Percentiles rank a stretch among this genome's conserved stretches.
Evolutionary conservation across 1,284 basidiomycete species (phyloP).

Genomic region (Leccinum subrobustum): DNA sequence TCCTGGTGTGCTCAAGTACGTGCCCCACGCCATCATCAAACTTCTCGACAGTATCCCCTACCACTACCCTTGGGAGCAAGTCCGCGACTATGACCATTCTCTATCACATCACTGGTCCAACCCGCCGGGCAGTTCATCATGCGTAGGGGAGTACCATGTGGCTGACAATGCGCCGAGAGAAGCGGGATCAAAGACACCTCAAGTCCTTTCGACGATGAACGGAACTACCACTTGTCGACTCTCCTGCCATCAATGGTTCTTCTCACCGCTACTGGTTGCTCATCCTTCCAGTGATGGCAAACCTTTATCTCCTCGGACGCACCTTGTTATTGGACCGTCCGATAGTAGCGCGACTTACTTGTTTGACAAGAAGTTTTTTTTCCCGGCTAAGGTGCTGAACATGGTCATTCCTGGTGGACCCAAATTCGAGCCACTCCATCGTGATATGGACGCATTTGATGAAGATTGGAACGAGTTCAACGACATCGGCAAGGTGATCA

Average conservation of each 20-base stretch:
- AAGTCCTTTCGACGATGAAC: slow-evolving; percentile 98
- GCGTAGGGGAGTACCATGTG: slow-evolving; percentile 99
- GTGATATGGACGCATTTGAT: slow-evolving; percentile 96
- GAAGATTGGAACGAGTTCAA: slow-evolving; percentile 99
- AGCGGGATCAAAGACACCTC: slow-evolving; percentile 98
- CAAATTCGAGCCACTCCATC: slow-evolving; percentile 93
- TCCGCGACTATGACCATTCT: slow-evolving; percentile 82
- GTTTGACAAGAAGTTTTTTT: slow-evolving; percentile 98
- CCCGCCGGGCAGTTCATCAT: slow-evolving; percentile 80
- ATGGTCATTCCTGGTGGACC: slow-evolving; percentile 99
- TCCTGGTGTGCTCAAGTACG: slow-evolving; percentile 95
- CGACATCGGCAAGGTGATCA: slow-evolving; percentile 99
- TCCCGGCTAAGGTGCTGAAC: slow-evolving; percentile 97
- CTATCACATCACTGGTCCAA: slow-evolving; percentile 98
- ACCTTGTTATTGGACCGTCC: slow-evolving; percentile 92
- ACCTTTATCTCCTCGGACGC: slow-evolving; percentile 92
- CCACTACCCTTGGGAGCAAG: slow-evolving; percentile 93
- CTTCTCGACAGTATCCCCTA: slow-evolving; percentile 97
- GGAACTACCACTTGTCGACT: slow-evolving; percentile 94
- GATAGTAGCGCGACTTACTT: slow-evolving; percentile 90
- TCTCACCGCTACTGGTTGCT: slow-evolving; percentile 95
- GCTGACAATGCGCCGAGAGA: slow-evolving; percentile 99
- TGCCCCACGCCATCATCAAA: slow-evolving; percentile 99
- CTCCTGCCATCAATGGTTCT: slow-evolving; percentile 85
- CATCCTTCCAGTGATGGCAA: slow-evolving; percentile 92